Evolutionary conservation across 306 rosid genomes (phyloP).

Genomic region (Glycyrrhiza uralensis): DNA sequence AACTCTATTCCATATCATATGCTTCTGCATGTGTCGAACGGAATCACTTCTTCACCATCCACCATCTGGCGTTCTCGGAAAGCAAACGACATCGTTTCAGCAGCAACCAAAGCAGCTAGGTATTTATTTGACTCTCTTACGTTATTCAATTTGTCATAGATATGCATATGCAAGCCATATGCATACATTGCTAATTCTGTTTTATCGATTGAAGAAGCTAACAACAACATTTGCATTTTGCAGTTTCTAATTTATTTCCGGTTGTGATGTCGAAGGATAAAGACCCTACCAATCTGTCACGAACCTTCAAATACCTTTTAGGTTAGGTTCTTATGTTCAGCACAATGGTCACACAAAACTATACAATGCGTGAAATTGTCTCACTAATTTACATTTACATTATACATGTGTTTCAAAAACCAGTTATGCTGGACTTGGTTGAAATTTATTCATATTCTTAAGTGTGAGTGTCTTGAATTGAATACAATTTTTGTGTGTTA

Average conservation of each 20-base stretch:
- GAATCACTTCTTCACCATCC: neutral
- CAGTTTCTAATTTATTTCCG: slow-evolving; percentile 5
- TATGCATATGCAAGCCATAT: too few species aligned
- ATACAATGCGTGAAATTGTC: neutral
- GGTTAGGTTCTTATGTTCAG: slow-evolving; percentile 42
- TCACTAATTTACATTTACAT: neutral
- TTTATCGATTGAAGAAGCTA: neutral
- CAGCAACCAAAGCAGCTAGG: neutral
- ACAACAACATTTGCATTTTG: neutral
- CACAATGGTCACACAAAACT: neutral
- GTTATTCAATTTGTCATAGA: neutral
- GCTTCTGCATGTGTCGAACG: neutral
- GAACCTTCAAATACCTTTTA: slow-evolving; percentile 81
- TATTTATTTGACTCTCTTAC: neutral
- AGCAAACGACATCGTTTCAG: neutral
- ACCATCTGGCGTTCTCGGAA: neutral
- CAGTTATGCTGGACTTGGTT: neutral
- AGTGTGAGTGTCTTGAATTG: neutral
- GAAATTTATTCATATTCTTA: neutral
- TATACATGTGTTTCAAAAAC: neutral
- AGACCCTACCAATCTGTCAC: slow-evolving; percentile 60
- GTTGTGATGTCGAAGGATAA: slow-evolving; percentile 41
- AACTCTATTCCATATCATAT: too few species aligned
- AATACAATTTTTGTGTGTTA: neutral
- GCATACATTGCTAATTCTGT: neutral